Evolutionary conservation across 352 stramenopile genomes (phyloP).

Genomic region (Phytophthora hibernalis): DNA sequence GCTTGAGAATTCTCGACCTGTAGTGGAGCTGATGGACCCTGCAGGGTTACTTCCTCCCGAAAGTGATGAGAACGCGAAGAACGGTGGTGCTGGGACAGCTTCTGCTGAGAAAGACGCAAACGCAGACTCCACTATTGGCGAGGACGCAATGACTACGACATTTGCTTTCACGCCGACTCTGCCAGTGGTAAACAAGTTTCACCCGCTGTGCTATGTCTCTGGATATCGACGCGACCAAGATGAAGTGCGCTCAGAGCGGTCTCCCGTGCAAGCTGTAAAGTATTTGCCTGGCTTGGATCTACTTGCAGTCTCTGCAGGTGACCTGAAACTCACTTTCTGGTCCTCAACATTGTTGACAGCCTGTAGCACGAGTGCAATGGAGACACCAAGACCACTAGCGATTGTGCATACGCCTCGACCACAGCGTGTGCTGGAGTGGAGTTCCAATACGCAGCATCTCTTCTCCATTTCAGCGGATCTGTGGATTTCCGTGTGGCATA

Average conservation of each 20-base stretch:
- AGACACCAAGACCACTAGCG: conserved; percentile 67
- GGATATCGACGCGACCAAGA: conserved; percentile 83
- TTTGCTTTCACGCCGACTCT: conserved; percentile 52
- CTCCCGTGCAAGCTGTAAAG: conserved; percentile 77
- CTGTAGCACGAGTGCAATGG: conserved; percentile 63
- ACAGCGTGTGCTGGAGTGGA: conserved; percentile 80
- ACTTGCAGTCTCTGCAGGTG: conserved; percentile 71
- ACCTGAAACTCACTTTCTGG: conserved; percentile 87
- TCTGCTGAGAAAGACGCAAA: conserved; percentile 17
- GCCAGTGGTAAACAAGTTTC: conserved; percentile 71
- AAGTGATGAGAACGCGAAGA: conserved; percentile 31
- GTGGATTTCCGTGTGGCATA: conserved; percentile 69
- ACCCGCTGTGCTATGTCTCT: conserved; percentile 70
- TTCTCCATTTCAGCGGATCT: conserved; percentile 82
- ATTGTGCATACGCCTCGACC: conserved; percentile 72
- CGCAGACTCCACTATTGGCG: conserved; percentile 2
- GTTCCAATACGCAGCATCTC: conserved; percentile 50
- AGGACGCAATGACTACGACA: conserved; percentile 6
- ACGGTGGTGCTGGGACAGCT: neutral
- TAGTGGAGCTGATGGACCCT: conserved; percentile 73
- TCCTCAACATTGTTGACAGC: conserved; percentile 65
- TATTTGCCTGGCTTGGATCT: conserved; percentile 68
- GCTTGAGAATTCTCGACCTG: conserved; percentile 67
- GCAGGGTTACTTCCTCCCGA: conserved; percentile 48
- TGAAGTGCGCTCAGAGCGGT: conserved; percentile 76